These are phyloP conservation scores for Aschersonia sp. DNA, from an alignment of 2,329 filamentous ascomycete species.

Conservation along the genomic window DNA sequence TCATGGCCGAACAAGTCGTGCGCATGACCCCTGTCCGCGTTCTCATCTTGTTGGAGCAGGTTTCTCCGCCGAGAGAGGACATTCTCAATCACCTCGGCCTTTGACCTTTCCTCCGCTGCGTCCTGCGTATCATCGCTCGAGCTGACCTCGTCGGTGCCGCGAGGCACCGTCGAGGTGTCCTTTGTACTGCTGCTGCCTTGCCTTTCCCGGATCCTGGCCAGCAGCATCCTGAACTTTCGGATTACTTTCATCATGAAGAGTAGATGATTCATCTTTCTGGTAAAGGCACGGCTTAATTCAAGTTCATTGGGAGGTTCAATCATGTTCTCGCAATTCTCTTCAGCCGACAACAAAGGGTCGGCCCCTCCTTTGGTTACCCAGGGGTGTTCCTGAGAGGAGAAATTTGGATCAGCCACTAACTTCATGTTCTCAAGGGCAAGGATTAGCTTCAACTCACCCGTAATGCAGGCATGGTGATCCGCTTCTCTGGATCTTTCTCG, in stretches of 20 bases:
- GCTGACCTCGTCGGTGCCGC: not conserved
- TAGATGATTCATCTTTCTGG: slow-evolving; percentile 73
- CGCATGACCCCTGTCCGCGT: slow-evolving; percentile 28
- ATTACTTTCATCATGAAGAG: slow-evolving; percentile 87
- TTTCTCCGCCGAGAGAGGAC: slow-evolving; percentile 32
- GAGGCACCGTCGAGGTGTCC: not conserved
- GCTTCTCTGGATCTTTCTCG: slow-evolving; percentile 70
- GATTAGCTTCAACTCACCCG: slow-evolving; percentile 43
- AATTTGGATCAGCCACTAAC: not conserved
- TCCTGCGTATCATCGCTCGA: slow-evolving; percentile 5
- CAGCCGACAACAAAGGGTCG: slow-evolving; percentile 63
- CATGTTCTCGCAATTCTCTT: slow-evolving; percentile 73
- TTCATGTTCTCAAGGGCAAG: not conserved
- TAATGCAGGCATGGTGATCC: slow-evolving; percentile 71
- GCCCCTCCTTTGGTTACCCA: slow-evolving; percentile 78
- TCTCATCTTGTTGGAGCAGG: slow-evolving; percentile 20
- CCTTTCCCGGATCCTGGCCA: slow-evolving; percentile 22
- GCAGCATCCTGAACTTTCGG: slow-evolving; percentile 67
- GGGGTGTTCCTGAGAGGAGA: slow-evolving; percentile 53
- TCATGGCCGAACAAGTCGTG: slow-evolving; percentile 47
- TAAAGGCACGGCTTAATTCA: slow-evolving; percentile 84
- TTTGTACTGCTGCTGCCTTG: slow-evolving; percentile 5
- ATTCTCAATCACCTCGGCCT: slow-evolving; percentile 32
- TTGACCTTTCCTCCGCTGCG: slow-evolving; percentile 18
- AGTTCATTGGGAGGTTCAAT: slow-evolving; percentile 77